Percentiles rank a stretch among this genome's conserved stretches.
phyloP scores from a whole-genome alignment of 139 green algal genomes.

The Desmodesmus armatus region DNA sequence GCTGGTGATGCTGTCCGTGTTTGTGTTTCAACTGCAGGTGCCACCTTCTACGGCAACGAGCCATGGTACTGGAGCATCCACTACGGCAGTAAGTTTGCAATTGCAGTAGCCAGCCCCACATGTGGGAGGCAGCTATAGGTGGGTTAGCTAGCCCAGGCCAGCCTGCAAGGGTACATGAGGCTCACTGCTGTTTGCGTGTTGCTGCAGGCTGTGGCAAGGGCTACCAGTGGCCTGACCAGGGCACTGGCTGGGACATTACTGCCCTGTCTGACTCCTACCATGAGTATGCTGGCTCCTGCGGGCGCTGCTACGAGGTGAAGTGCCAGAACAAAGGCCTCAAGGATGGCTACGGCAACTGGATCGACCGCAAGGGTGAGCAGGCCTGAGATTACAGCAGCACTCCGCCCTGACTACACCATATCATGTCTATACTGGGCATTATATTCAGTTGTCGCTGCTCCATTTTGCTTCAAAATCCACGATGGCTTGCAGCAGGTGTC shows the following conservation, averaged over 20 bases:
- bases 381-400: too few species aligned
- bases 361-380: constrained; percentile 36
- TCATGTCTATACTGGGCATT: too few species aligned
- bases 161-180: not conserved
- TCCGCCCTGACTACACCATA: too few species aligned
- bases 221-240: constrained; percentile 46
- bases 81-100: constrained; percentile 40
- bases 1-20: not conserved
- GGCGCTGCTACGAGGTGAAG: constrained; percentile 62
- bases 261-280: constrained; percentile 42
- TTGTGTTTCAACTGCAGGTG: not conserved
- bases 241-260: constrained; percentile 49
- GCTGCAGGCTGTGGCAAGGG: constrained; percentile 44
- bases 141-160: too few species aligned
- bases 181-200: not conserved
- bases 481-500: too few species aligned
- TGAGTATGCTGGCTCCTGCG: constrained; percentile 54
- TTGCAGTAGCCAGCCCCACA: not conserved
- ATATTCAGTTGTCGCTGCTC: too few species aligned
- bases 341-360: constrained; percentile 46
- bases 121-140: too few species aligned
- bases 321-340: constrained; percentile 30
- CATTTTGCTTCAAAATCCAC: too few species aligned
- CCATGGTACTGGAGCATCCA: constrained; percentile 52
- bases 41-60: constrained; percentile 52